Evolutionary conservation across 371 early-diverging fungal species (phyloP).

Genomic region (Catenaria anguillulae): DNA sequence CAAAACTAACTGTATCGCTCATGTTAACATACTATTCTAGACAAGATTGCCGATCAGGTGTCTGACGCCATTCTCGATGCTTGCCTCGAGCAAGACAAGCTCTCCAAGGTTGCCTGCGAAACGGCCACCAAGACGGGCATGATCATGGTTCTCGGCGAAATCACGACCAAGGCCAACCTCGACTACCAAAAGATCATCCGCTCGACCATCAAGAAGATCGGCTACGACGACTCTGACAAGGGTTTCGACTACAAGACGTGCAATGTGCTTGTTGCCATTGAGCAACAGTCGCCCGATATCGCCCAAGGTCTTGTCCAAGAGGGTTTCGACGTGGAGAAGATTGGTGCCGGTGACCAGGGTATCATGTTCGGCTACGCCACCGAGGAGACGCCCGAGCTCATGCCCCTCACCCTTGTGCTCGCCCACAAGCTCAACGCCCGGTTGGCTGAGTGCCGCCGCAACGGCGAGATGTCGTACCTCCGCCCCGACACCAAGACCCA

Average conservation of each 20-base stretch:
- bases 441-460: slow-evolving; percentile 87
- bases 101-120: slow-evolving; percentile 98
- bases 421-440: slow-evolving; percentile 95
- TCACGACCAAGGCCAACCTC: slow-evolving; percentile 90
- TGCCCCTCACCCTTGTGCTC: slow-evolving; percentile 92
- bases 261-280: slow-evolving; percentile 96
- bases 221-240: slow-evolving; percentile 93
- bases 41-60: slow-evolving; percentile 99
- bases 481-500: slow-evolving; percentile 99
- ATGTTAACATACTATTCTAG: no score
- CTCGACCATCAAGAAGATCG: slow-evolving; percentile 93
- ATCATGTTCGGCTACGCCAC: slow-evolving; percentile 96
- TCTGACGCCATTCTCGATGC: slow-evolving; percentile 98
- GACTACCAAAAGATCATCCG: slow-evolving; percentile 98
- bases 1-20: no score
- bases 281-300: slow-evolving; percentile 98
- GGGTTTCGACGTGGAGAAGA: slow-evolving; percentile 80
- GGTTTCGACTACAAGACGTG: slow-evolving; percentile 99
- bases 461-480: slow-evolving; percentile 78
- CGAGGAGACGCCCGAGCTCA: slow-evolving; percentile 98
- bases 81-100: slow-evolving; percentile 84
- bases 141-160: slow-evolving; percentile 99
- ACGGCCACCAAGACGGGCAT: slow-evolving; percentile 98
- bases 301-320: slow-evolving; percentile 87
- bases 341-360: slow-evolving; percentile 98